Evolutionary conservation across 441 rosid species (phyloP), one percentile per base, ranked within the genome.

Genomic region (Capsella rubella): DNA sequence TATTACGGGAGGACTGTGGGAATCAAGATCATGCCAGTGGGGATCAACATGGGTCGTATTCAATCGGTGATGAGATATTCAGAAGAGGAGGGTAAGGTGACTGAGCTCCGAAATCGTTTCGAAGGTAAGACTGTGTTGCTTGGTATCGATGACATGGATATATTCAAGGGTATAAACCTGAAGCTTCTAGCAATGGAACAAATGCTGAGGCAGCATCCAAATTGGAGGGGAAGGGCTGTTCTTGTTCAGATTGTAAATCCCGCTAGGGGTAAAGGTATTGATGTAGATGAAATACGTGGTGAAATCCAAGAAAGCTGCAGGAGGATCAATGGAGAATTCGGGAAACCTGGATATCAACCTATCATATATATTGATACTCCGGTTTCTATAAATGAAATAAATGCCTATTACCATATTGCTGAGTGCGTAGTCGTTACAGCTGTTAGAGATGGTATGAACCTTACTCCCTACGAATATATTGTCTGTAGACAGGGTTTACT

Each of bases 381-480:
- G 0, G 69, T 82, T 45, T 77, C 83, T 4, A 60, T 71, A 15
- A 74, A 73, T 67, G 88, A 82, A 78, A 74, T 74, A 54, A 81
- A 75, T 40, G 88, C 88, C 56, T 84, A 82, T 58, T 82, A 84
- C 63, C 81, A 77, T 52, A 71, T 84, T n/a, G 88, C 88, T 27
- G 88, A 84, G 63, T 84, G 88, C 53, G 84, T 83, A 14, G 83
- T 81, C 18, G 88, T 84, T 39, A 84, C 88, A 52, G 88, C 88
- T 14, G 84, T 84, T 40, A 82, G 88, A 69, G 88, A 84, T 72
- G 88, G 88, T 71, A 84, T 84, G 88, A 84, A 84, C 66, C 86
- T 84, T 49, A 84, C 83, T 11, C 88, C 88, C 54, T 84, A 84
- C 64, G 86, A 84, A 46, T 84, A 84, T 46, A 81, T 84, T 2